A percentile compares a stretch with the other conserved stretches of the same genome.
phyloP scores from a whole-genome alignment of 345 rosid genomes.

The Reutealis trisperma region DNA sequence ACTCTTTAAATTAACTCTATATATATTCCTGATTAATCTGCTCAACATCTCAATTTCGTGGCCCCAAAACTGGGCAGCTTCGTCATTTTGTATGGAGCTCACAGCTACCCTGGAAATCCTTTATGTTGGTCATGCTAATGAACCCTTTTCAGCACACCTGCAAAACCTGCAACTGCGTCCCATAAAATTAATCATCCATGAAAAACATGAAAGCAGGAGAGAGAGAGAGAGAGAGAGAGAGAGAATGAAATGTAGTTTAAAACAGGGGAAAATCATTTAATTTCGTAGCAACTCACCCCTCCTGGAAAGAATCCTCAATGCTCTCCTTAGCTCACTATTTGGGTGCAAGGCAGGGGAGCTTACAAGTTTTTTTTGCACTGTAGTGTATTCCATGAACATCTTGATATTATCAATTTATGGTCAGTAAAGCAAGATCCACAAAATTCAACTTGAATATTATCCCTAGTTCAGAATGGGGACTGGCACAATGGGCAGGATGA shows the following conservation, averaged over 20 bases:
- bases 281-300: too few relatives aligned
- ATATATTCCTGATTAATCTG: background rate
- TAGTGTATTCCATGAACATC: too few relatives aligned
- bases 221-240: too few relatives aligned
- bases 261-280: background rate
- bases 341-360: too few relatives aligned
- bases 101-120: background rate
- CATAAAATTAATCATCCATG: background rate
- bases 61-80: background rate
- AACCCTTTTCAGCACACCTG: background rate
- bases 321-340: background rate
- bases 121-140: too few relatives aligned
- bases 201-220: background rate
- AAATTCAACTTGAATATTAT: background rate
- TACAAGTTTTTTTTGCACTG: background rate
- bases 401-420: too few relatives aligned
- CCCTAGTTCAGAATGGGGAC: conserved; percentile 65
- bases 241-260: background rate
- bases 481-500: conserved; percentile 94
- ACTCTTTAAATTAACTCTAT: too few relatives aligned
- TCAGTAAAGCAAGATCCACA: background rate
- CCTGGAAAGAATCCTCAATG: background rate
- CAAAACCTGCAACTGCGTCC: background rate
- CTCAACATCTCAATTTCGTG: background rate
- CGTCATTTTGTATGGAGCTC: background rate